Evolutionary conservation across 1,284 basidiomycete species (phyloP), one percentile per base, ranked within the genome.

Genomic region (Lignosus rhinocerotis): DNA sequence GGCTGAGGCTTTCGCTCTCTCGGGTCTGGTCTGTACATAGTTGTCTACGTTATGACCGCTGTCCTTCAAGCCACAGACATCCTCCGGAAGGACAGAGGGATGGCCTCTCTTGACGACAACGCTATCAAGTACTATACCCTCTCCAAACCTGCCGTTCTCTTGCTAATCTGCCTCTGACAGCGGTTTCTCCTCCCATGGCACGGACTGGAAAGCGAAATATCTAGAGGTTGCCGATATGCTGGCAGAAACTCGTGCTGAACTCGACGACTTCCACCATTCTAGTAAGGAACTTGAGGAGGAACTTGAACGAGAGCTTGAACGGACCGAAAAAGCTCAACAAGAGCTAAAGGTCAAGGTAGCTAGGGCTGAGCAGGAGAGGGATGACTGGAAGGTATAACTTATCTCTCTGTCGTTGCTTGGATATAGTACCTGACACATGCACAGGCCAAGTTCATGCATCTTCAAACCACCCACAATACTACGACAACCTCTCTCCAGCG

Each of bases 221-320:
- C 82, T 89, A 71, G 90, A 93, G 74, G 88, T 90, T 53, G 83
- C 88, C 55, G 91, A 94, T 66, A 91, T 93, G 82, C 81, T 96
- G 55, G 76, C 87, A 58, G 93, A 95, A 73, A 94, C 93, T 39
- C 84, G 90, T 62, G 82, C 86, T 14, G 94, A 96, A 74, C 87
- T 95, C 49, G 92, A 94, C 69, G 94, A 96, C 64, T 96, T 96
- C 71, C 93, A 96, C 66, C 79, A 86, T 60, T 92, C 92, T 47
- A 94, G 92, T 72, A 94, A 92, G 76, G 94, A 96, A 68, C 83
- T 97, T 34, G 95, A 97, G 77, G 89, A 94, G 62, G 94, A 97
- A 74, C 78, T 97, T 64, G 94, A 96, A 78, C 84, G 84, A 64
- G 95, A 97, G 72, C 79, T 97, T 50, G 88, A 90, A 67, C 81